A percentile compares a stretch with the other conserved stretches of the same genome.
phyloP scores from a whole-genome alignment of 139 green algal genomes.

The Mesotaenium endlicherianum region DNA sequence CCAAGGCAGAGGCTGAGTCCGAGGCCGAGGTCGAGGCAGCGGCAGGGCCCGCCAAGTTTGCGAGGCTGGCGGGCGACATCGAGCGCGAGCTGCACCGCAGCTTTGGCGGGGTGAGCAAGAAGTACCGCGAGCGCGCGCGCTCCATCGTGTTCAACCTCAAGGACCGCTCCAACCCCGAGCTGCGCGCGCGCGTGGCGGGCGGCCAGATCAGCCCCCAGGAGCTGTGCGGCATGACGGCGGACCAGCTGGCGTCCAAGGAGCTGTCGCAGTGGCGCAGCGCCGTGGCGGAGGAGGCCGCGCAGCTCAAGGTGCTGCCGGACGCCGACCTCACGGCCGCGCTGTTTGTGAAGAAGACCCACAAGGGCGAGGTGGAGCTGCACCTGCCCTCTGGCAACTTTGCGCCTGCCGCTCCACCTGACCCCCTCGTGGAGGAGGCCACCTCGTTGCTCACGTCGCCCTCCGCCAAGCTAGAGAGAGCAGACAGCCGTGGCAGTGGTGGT shows the following conservation, averaged over 20 bases:
- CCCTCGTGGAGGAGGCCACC: not conserved
- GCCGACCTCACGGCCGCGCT: not conserved
- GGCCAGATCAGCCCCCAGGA: slow-evolving; percentile 15
- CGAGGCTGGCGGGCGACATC: not conserved
- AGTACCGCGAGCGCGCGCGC: slow-evolving; percentile 20
- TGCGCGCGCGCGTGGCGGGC: slow-evolving; percentile 12
- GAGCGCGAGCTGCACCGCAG: slow-evolving; percentile 1
- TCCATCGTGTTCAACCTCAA: slow-evolving; percentile 47
- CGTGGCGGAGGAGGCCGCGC: not conserved
- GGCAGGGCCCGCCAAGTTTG: not conserved
- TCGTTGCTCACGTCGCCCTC: not conserved
- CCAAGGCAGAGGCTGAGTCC: not conserved
- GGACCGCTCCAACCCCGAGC: slow-evolving; percentile 31
- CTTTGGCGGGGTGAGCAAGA: slow-evolving; percentile 11
- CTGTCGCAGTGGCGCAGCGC: slow-evolving; percentile 21
- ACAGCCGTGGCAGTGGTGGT: not conserved
- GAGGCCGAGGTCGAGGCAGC: not conserved
- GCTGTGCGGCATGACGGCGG: slow-evolving; percentile 23
- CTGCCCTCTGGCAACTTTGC: not conserved
- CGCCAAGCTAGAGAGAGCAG: not conserved
- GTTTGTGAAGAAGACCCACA: slow-evolving; percentile 45
- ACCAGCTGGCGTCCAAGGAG: slow-evolving; percentile 32
- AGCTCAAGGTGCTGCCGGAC: slow-evolving; percentile 4
- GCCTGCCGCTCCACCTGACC: not conserved
- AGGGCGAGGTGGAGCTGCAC: slow-evolving; percentile 39